Percentiles rank a stretch among this genome's conserved stretches.
Conservation (phyloP, 2,329 filamentous ascomycete species). For the Clonostachys rhizophaga region DNA sequence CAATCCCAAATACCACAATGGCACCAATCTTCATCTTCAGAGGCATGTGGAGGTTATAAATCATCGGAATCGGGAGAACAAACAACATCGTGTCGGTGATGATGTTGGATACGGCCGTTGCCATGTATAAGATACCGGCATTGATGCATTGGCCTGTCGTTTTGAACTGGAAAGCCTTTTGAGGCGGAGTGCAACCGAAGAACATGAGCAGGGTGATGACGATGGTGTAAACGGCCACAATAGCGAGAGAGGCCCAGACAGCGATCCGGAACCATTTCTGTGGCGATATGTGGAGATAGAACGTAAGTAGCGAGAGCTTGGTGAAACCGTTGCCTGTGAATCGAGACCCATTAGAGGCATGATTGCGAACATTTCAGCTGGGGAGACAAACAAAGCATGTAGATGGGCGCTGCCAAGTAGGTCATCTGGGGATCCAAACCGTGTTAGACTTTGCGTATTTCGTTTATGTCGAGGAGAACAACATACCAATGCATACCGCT, state of each 20-base stretch:
- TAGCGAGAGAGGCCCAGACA: conserved; percentile 17
- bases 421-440: conserved; percentile 1
- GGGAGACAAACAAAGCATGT: conserved; percentile 14
- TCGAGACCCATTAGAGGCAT: too few species aligned
- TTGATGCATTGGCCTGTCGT: conserved; percentile 28
- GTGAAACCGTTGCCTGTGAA: conserved; percentile 17
- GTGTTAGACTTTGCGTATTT: background rate
- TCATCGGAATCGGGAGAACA: conserved; percentile 36
- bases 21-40: conserved; percentile 36
- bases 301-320: conserved; percentile 27
- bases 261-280: conserved; percentile 19
- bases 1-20: conserved; percentile 35
- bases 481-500: conserved; percentile 11
- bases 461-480: background rate
- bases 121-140: conserved; percentile 38
- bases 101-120: conserved; percentile 40
- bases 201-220: conserved; percentile 14
- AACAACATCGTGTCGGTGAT: conserved; percentile 39
- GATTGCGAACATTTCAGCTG: too few species aligned
- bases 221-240: conserved; percentile 20
- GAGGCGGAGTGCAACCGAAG: conserved; percentile 13
- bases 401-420: conserved; percentile 19
- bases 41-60: conserved; percentile 35
- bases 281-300: conserved; percentile 28
- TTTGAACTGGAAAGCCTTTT: conserved; percentile 12